Conservation (phyloP, 352 stramenopile genomes). For the Phytopythium sindhum region DNA sequence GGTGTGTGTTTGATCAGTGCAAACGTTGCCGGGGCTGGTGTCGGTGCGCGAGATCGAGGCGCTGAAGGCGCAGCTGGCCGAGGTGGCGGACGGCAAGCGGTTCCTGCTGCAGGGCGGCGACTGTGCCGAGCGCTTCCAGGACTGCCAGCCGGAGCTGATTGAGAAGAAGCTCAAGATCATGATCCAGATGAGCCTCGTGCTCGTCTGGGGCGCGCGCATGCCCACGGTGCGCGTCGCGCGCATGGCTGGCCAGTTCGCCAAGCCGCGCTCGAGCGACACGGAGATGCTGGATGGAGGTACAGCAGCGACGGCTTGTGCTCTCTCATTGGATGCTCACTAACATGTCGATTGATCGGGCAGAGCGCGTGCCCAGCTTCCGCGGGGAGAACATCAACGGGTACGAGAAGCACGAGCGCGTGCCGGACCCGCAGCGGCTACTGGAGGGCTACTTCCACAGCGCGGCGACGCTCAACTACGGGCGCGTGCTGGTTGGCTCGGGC, state of each 20-base stretch:
- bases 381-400: slow-evolving; percentile 98
- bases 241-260: slow-evolving; percentile 99
- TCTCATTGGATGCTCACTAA: background rate
- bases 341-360: slow-evolving; percentile 14
- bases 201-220: slow-evolving; percentile 97
- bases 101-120: slow-evolving; percentile 99
- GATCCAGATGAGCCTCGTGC: slow-evolving; percentile 96
- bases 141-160: slow-evolving; percentile 83
- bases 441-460: slow-evolving; percentile 97
- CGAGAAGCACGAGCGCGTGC: slow-evolving; percentile 88
- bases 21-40: slow-evolving; percentile 89
- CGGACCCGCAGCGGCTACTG: slow-evolving; percentile 94
- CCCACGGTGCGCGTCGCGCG: slow-evolving; percentile 95
- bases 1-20: slow-evolving; percentile 37
- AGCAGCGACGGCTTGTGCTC: background rate
- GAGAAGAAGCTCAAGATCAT: slow-evolving; percentile 95
- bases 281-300: slow-evolving; percentile 91
- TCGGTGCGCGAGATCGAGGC: slow-evolving; percentile 95
- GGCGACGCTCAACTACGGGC: slow-evolving; percentile 97
- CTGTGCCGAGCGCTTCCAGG: slow-evolving; percentile 97
- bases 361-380: slow-evolving; percentile 94
- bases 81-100: slow-evolving; percentile 94
- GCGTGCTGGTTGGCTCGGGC: slow-evolving; percentile 92
- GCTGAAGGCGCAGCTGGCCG: slow-evolving; percentile 89
- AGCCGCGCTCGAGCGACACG: slow-evolving; percentile 93